Base-by-base conservation (phyloP, 2,329 filamentous ascomycete species). In the Claviceps digitariae region DNA sequence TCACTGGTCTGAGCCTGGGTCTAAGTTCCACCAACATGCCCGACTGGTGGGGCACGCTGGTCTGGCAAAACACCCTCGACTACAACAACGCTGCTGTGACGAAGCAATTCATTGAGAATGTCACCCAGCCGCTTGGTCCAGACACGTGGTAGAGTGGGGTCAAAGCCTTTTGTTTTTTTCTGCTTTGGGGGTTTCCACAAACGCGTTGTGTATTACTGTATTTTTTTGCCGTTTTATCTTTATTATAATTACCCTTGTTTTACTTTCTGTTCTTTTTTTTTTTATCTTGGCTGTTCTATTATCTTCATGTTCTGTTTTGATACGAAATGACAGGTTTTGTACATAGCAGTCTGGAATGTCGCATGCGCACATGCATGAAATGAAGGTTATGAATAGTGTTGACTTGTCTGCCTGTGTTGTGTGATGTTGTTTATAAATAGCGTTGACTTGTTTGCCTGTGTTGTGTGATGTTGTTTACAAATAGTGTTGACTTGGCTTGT, bases 1-100 rank as follows among this genome's bases (percentile, higher is more conserved):
- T 81, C 44, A 74, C 77, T 57, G 61, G 60, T n/a, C 63, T 79
- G 23, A 68, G 70, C 38, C 67, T 78, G 45, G 69, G 69, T 48
- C 65, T 77, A 60, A 75, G 73, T 44, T 64, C 66, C 52, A 68
- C 69, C 5, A 52, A 63, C 0, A 67, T 78, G 54, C 73, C 76
- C 0, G 54, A 61, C 0, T 83, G 79, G 74, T 77, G 74, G 74
- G 74, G 74, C 10, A 61, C 58, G 10, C 54, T 47, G 6, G 59
- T 60, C 1, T 59, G 48, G 9, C 27, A 59, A 3, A 57, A 64
- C 52, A 72, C 66, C 38, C 56, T 71, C 46, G 65, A 69, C 48
- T 55, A 49, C 2, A 51, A 63, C 0, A 59, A 54, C 13, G 52
- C 58, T 10, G 65, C 65, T 7, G 62, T 67, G 1, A 61, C 62